Evolutionary conservation across 2,329 filamentous ascomycete genomes (phyloP), one percentile per base, ranked within the genome.

Genomic region (Verticillium alfalfae): DNA sequence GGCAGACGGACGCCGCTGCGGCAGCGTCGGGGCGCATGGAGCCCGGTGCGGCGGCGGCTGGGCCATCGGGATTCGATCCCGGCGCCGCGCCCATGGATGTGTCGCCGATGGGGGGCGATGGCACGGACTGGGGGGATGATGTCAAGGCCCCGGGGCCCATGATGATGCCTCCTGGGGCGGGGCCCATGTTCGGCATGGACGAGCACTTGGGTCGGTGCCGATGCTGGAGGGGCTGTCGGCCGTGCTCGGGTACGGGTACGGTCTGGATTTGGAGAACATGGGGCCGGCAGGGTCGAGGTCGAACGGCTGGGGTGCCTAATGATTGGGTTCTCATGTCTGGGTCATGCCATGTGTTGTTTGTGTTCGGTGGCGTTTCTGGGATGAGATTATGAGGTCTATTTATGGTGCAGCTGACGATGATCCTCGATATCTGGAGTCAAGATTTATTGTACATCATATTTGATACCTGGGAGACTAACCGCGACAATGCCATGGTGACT

Each of bases 181-280:
- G 45, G 61, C 72, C 73, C 0, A 76, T 76, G 52, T 73, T 75
- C 57, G 72, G 73, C 0, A 73, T 76, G 59, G 74, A 76, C 56
- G 65, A 73, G 41, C 73, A 69, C 49, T 73, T 58, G 73, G 73
- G 3, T 73, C 73, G 5, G 74, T 76, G 56, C 74, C 74, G n/a
- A 52, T 52, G 45, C 45, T 52, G n/a, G 45, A 52, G 45, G 45
- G 45, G 1, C 18, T 52, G 8, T 63, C 63, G 3, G 56, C 61
- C 13, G 59, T 64, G 63, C 61, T 64, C n/a, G 63, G 57, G 16
- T 63, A 64, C 15, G 63, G 63, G 1, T 64, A 63, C 41, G 63
- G 49, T 18, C 57, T 59, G 5, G 61, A 62, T 0, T 59, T 64
- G 1, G 63, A 64, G 16, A 62, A 59, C 15, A 59, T 64, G 57